These are phyloP conservation scores for Leccinellum albellum DNA, from an alignment of 768 basidiomycete species.

Conservation along the genomic window DNA sequence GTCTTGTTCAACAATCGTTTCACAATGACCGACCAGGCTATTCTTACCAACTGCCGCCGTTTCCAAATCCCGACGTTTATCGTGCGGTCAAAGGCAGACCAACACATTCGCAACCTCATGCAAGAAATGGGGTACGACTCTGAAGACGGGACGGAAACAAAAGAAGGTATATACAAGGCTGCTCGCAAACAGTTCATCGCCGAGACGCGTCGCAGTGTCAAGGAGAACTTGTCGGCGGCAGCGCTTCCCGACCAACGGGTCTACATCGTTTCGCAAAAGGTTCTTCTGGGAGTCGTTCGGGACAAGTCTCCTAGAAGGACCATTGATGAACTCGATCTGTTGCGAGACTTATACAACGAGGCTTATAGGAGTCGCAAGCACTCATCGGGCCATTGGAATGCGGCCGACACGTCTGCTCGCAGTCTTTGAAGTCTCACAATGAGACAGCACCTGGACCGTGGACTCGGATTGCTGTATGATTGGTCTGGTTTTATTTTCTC, in stretches of 20 bases:
- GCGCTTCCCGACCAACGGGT: slow-evolving; percentile 28
- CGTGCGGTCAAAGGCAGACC: slow-evolving; percentile 36
- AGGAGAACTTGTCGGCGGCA: slow-evolving; percentile 21
- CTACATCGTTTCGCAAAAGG: slow-evolving; percentile 27
- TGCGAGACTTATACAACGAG: slow-evolving; percentile 21
- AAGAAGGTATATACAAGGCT: slow-evolving; percentile 17
- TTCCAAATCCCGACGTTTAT: slow-evolving; percentile 35
- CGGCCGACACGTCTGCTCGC: slow-evolving; percentile 1
- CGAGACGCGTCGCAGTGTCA: slow-evolving; percentile 25
- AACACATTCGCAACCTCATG: slow-evolving; percentile 28
- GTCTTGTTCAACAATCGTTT: slow-evolving; percentile 35
- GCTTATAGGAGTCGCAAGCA: slow-evolving; percentile 10
- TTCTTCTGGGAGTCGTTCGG: slow-evolving; percentile 22
- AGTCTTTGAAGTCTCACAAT: slow-evolving; percentile 7
- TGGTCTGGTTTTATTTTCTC: neutral
- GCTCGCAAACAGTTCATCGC: slow-evolving; percentile 28
- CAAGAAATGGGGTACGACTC: slow-evolving; percentile 27
- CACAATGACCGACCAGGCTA: slow-evolving; percentile 35
- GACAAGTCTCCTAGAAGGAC: slow-evolving; percentile 18
- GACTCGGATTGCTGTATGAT: neutral
- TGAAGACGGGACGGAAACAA: slow-evolving; percentile 15
- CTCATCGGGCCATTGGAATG: slow-evolving; percentile 6
- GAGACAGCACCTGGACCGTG: neutral
- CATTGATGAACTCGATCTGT: slow-evolving; percentile 29
- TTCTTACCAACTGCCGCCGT: slow-evolving; percentile 30